Conservation (phyloP, 2,329 filamentous ascomycete species). For the Fusarium sulawesiense region DNA sequence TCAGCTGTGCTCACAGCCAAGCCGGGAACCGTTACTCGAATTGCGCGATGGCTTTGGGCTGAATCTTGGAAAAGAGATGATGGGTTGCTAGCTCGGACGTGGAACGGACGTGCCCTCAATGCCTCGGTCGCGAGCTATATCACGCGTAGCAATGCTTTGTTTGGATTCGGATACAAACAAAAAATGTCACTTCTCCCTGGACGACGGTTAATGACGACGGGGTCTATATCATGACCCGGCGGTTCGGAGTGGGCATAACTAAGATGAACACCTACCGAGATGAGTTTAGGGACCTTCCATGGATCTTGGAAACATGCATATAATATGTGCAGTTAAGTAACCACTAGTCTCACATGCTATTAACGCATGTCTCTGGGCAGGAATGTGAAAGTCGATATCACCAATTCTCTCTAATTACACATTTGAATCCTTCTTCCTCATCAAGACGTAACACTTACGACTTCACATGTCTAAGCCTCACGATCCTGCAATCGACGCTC, state of each 20-base stretch:
- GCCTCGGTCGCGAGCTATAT: slow-evolving; percentile 6
- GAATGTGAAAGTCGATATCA: slow-evolving; percentile 23
- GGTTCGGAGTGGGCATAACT: slow-evolving; percentile 31
- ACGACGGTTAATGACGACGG: slow-evolving; percentile 35
- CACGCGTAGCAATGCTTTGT: slow-evolving; percentile 26
- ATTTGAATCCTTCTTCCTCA: background rate
- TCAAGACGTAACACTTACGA: slow-evolving; percentile 15
- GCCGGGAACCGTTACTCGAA: slow-evolving; percentile 27
- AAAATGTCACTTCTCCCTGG: slow-evolving; percentile 11
- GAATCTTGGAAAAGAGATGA: background rate
- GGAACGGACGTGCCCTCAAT: slow-evolving; percentile 1
- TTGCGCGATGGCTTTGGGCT: slow-evolving; percentile 10
- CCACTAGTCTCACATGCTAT: slow-evolving; percentile 21
- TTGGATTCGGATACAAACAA: slow-evolving; percentile 31
- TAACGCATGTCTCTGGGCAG: slow-evolving; percentile 10
- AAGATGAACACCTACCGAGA: slow-evolving; percentile 33
- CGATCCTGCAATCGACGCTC: slow-evolving; percentile 12
- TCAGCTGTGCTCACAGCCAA: slow-evolving; percentile 15
- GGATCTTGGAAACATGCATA: slow-evolving; percentile 23
- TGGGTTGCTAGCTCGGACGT: slow-evolving; percentile 1
- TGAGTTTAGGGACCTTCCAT: slow-evolving; percentile 29
- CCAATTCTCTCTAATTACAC: background rate
- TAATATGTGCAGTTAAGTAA: slow-evolving; percentile 7
- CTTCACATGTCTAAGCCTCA: slow-evolving; percentile 13
- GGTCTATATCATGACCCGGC: slow-evolving; percentile 24